Conservation (phyloP, 805 yeast species). For the Starmerella stellata region DNA sequence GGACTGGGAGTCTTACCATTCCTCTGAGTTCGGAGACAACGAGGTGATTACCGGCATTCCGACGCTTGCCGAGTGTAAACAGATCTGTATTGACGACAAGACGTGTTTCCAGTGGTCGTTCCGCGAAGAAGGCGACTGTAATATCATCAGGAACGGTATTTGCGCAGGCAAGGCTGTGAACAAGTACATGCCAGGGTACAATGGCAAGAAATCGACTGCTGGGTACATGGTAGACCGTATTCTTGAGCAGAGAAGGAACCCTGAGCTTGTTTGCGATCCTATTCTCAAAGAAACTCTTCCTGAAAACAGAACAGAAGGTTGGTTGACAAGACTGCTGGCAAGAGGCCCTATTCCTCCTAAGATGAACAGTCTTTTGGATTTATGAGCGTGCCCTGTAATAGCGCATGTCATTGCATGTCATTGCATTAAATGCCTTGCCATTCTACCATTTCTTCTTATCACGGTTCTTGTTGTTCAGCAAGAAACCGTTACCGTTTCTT, state of each 20-base stretch:
- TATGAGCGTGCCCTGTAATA: no score
- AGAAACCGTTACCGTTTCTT: no score
- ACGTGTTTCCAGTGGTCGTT: constrained; percentile 14
- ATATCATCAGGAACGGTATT: constrained; percentile 5
- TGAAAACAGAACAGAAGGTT: not conserved
- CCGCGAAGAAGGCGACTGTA: constrained; percentile 7
- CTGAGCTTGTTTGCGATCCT: not conserved
- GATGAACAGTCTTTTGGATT: not conserved
- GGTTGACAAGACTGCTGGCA: not conserved
- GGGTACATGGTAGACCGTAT: constrained; percentile 23
- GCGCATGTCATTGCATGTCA: no score
- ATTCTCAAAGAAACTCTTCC: not conserved
- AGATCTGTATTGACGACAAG: constrained; percentile 10
- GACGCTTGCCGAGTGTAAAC: constrained; percentile 7
- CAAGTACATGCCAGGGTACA: constrained; percentile 1
- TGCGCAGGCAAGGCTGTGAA: constrained; percentile 12
- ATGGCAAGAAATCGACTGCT: constrained; percentile 10
- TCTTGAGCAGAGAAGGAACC: constrained; percentile 8
- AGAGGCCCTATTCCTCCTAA: not conserved
- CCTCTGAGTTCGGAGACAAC: constrained; percentile 5
- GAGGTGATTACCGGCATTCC: constrained; percentile 3
- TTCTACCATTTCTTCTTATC: no score
- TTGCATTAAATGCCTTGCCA: no score
- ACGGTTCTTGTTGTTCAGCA: no score
- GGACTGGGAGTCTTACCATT: constrained; percentile 16